A percentile compares a stretch with the other conserved stretches of the same genome.
These are phyloP conservation scores for Amborella trichopoda DNA, from an alignment of 164 flowering plant genomes.

Conservation along the genomic window DNA sequence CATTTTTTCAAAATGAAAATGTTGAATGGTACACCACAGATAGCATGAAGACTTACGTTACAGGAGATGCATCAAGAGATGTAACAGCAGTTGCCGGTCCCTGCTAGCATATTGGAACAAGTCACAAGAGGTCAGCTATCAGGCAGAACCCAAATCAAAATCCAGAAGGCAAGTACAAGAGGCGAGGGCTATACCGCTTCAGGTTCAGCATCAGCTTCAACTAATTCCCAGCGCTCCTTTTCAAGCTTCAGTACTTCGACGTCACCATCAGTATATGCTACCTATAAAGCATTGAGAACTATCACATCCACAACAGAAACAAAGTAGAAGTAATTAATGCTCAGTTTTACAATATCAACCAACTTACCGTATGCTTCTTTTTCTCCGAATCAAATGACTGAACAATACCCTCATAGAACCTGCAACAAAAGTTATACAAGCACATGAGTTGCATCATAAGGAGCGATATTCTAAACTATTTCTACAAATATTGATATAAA, in stretches of 20 bases:
- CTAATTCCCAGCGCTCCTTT: slow-evolving; percentile 37
- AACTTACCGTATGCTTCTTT: slow-evolving; percentile 58
- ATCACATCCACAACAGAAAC: no score
- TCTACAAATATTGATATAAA: not conserved
- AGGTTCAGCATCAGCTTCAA: slow-evolving; percentile 27
- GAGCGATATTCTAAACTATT: not conserved
- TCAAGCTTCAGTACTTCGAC: slow-evolving; percentile 42
- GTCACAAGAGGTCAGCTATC: no score
- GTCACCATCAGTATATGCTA: slow-evolving; percentile 70
- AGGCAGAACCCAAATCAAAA: no score
- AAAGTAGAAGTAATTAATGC: not conserved
- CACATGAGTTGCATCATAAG: not conserved
- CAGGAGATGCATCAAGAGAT: no score
- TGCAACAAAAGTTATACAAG: slow-evolving; percentile 17
- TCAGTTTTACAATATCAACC: not conserved
- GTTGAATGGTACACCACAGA: no score
- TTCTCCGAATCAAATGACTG: slow-evolving; percentile 32
- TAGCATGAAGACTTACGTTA: no score
- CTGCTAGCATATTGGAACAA: no score
- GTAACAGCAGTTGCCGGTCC: no score
- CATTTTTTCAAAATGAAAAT: no score
- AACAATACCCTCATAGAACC: slow-evolving; percentile 66
- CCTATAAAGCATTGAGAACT: no score
- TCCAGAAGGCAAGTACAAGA: no score
- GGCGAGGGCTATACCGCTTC: no score